A percentile compares a stretch with the other conserved stretches of the same genome.
Evolutionary conservation across 1,284 basidiomycete species (phyloP).

Genomic region (Golubevia pallescens): DNA sequence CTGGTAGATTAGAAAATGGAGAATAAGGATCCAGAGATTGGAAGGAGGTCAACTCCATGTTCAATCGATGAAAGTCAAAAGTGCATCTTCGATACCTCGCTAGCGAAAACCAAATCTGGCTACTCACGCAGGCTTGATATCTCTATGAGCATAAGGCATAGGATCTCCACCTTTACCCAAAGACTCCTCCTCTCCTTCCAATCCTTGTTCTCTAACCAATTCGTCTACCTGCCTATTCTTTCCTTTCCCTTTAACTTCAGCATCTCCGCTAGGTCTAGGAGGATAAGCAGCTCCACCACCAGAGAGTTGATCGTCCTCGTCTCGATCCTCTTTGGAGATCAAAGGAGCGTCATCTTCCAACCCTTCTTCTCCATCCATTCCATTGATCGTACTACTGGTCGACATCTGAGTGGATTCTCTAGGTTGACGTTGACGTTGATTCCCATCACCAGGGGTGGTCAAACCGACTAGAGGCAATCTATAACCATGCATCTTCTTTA

Average conservation of each 20-base stretch:
- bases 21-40: slow-evolving; percentile 5
- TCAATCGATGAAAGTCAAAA: not conserved
- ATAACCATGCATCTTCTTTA: slow-evolving; percentile 91
- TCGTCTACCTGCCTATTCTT: slow-evolving; percentile 18
- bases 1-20: slow-evolving; percentile 8
- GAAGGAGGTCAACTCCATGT: not conserved
- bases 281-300: too few relatives aligned
- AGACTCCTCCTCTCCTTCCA: slow-evolving; percentile 68
- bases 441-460: too few relatives aligned
- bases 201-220: slow-evolving; percentile 21
- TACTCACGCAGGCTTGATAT: slow-evolving; percentile 90
- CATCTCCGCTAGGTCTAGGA: not conserved
- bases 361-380: slow-evolving; percentile 65
- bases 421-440: too few relatives aligned
- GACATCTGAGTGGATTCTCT: slow-evolving; percentile 13
- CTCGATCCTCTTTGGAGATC: too few relatives aligned
- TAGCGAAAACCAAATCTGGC: slow-evolving; percentile 7
- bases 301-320: too few relatives aligned
- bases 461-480: too few relatives aligned
- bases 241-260: not conserved
- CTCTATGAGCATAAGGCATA: slow-evolving; percentile 91
- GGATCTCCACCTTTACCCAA: slow-evolving; percentile 26
- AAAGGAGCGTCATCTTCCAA: slow-evolving; percentile 24
- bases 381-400: slow-evolving; percentile 76
- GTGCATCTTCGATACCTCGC: not conserved